Base-by-base conservation (phyloP, 306 rosid genomes). In the Quercus glauca region DNA sequence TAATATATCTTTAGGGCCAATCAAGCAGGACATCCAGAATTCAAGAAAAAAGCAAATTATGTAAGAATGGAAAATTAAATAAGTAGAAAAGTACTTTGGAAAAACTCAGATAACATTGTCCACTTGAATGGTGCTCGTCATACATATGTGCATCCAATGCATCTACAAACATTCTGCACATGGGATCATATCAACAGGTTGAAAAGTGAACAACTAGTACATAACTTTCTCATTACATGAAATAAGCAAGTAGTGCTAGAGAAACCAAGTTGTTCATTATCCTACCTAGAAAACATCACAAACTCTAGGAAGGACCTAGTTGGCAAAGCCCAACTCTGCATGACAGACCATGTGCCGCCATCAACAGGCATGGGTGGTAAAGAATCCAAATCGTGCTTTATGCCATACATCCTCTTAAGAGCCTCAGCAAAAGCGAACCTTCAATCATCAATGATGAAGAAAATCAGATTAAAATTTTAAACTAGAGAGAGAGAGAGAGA, bases 221-320 rank as follows among this genome's bases (percentile, higher is more conserved):
- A 55, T 6, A 49, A 26, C 55, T 70, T 73, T 73, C 56, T 28
- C 52, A 26, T 73, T 31, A 15, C 67, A 71, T 76, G 11, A 72
- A 58, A 58, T 17, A 70, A 80, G 71, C 72, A 28, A 20, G 19
- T 68, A 51, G 60, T n/a, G 49, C 71, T 19, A 76, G 19, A 76
- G 33, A 65, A 29, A 52, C 73, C 26, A 49, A 81, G 41, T 17
- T 53, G 31, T 37, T 67, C 67, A 71, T 41, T 37, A 4, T 41
- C 77, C 31, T 77, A 96, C 99, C 99, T 96, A 56, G 98, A 96
- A 87, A 96, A 96, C 99, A 96, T 96, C 41, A 89, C 93, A 83
- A 90, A 93, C 88, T 96, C 99, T 43, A 93, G 83, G 85, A 96
- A 96, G 45, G 99, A 93, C 81, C 87, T 84, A 2, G 99, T 91